Evolutionary conservation across 1,139 yeast species (phyloP).

Genomic region (Keqinozyma sinolaborantium): DNA sequence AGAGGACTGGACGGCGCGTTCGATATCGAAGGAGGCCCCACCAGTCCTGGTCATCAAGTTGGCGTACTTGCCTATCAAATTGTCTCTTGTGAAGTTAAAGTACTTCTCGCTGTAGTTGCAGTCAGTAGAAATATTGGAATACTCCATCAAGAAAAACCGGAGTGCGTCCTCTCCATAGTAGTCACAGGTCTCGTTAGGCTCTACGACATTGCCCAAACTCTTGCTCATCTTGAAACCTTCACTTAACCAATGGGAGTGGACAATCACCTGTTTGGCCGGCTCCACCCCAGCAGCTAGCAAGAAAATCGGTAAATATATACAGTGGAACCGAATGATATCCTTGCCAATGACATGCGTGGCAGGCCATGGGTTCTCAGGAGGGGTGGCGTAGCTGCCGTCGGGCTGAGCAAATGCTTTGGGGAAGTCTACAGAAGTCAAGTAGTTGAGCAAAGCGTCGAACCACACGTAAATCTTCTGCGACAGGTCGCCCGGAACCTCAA

Average conservation of each 20-base stretch:
- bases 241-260: constrained; percentile 93
- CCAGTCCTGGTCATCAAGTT: constrained; percentile 74
- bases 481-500: constrained; percentile 78
- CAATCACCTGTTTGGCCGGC: constrained; percentile 71
- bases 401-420: constrained; percentile 22
- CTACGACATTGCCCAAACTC: constrained; percentile 92
- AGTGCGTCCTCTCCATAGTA: constrained; percentile 71
- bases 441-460: constrained; percentile 93
- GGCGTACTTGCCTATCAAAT: constrained; percentile 78
- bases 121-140: constrained; percentile 73
- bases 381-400: constrained; percentile 6
- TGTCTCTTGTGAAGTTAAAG: constrained; percentile 55
- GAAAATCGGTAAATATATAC: constrained; percentile 93
- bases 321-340: constrained; percentile 85
- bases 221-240: constrained; percentile 93
- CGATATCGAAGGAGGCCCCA: constrained; percentile 62
- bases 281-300: constrained; percentile 76
- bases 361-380: constrained; percentile 41
- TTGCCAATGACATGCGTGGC: constrained; percentile 87
- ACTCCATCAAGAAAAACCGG: constrained; percentile 72
- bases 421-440: constrained; percentile 72
- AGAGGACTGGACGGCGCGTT: constrained; percentile 33
- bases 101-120: constrained; percentile 70
- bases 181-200: constrained; percentile 64
- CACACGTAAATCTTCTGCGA: constrained; percentile 87